Base-by-base conservation (phyloP, 805 yeast genomes). In the Metschnikowia lachancei region DNA sequence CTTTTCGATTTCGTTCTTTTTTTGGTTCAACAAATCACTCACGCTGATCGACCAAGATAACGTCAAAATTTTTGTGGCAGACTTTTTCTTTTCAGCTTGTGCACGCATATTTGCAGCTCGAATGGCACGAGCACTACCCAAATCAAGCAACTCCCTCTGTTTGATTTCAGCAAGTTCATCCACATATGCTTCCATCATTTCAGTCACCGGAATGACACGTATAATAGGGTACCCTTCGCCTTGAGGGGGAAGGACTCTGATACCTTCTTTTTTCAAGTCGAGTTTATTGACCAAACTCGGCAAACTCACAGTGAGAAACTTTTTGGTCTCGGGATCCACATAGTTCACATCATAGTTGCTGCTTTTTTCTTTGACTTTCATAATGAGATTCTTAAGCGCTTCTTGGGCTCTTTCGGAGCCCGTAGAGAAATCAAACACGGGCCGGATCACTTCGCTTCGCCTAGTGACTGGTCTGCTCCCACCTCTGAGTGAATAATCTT, bases 41-140 rank as follows among this genome's bases (percentile, higher is more conserved):
- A 65, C 60, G n/a, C 75, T 73, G 17, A 81, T 81, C 39, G 75
- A 73, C 85, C 85, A 81, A 10, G 81, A 72, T 3, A 81, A 59
- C 36, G 74, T 73, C 29, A 81, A 62, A 28, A 72, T 63, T 52
- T 81, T 81, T n/a, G 70, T 50, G 28, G 70, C 69, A 0, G 69
- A 61, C 45, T 66, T 68, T 52, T 69, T 72, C 59, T 60, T 62
- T 39, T 68, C 72, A 1, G 64, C 63, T 36, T 59, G 63, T 17
- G 61, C 59, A 28, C 69, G 54, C 45, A 54, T 65, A 16, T 54
- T 55, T 13, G 61, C 52, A 0, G 63, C 66, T 35, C 55, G 61
- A 41, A 53, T 55, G 6, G 71, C 70, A 10, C 64, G 59, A 1
- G 51, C 44, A 36, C 72, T 67, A 0, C 76, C 76, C 49, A 53